Evolutionary conservation across 805 yeast genomes (phyloP), one percentile per base, ranked within the genome.

Genomic region (Candida piceae): DNA sequence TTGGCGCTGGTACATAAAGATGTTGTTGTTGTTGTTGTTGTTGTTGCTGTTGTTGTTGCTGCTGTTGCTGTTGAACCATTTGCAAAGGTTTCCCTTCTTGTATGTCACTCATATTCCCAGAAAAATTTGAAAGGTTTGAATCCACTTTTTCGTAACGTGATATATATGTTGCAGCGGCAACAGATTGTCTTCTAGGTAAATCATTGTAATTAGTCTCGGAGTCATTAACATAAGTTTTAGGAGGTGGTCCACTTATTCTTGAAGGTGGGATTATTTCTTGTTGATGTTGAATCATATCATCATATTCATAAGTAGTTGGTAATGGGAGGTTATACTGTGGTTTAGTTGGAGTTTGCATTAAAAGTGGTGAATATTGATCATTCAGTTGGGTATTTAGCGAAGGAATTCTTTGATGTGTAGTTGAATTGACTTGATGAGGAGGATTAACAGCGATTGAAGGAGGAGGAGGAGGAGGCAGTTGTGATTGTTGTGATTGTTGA

Each of bases 1-100:
- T 63, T 1, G 90, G 90, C 1, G 74, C 66, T 36, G 48, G 58
- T 49, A 29, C 18, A 15, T 35, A 31, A 4, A 28, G 25, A 5
- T 24, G 38, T 22, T 15, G 31, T 16, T 29, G 32, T 18, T 11
- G 13, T 6, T n/a, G 31, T 24, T n/a, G n/a, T n/a, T n/a, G n/a
- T n/a, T n/a, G n/a, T n/a, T n/a, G n/a, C n/a, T n/a, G n/a, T n/a
- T n/a, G n/a, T n/a, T n/a, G n/a, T n/a, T n/a, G n/a, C n/a, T n/a
- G n/a, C n/a, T n/a, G n/a, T n/a, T n/a, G n/a, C n/a, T n/a, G n/a
- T n/a, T n/a, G n/a, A n/a, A 15, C 13, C 6, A 16, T 10, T 7
- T 20, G 31, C 5, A n/a, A 34, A 3, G 25, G 3, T n/a, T 38
- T 41, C 4, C 21, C 28, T 17, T 36, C 38, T 10, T 18, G 34